These are phyloP conservation scores for Wallacemonas collosoma DNA, from an alignment of 208 protist species.

Conservation along the genomic window DNA sequence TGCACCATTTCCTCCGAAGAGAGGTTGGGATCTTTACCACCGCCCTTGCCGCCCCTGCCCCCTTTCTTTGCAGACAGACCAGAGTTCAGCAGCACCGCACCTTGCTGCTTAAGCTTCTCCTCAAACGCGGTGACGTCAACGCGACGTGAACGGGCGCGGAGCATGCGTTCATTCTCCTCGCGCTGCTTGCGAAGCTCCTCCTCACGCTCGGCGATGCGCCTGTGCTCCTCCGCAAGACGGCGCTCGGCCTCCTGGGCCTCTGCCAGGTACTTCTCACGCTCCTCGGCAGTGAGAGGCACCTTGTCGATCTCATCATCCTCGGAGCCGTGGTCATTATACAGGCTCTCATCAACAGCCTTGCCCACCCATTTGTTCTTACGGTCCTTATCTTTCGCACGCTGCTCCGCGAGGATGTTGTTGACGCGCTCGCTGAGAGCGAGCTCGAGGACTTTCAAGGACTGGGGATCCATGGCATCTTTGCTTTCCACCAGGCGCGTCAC, in stretches of 20 bases:
- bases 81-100: constrained; percentile 67
- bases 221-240: constrained; percentile 48
- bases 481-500: constrained; percentile 40
- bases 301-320: constrained; percentile 44
- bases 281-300: constrained; percentile 35
- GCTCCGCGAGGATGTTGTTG: constrained; percentile 59
- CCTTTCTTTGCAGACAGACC: constrained; percentile 41
- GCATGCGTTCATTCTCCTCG: constrained; percentile 58
- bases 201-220: constrained; percentile 41
- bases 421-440: constrained; percentile 46
- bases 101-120: constrained; percentile 52
- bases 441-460: constrained; percentile 48
- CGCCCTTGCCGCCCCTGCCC: constrained; percentile 33
- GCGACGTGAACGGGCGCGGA: constrained; percentile 51
- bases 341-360: constrained; percentile 26
- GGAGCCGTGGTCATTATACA: constrained; percentile 41
- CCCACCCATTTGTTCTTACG: constrained; percentile 46
- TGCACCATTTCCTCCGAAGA: constrained; percentile 48
- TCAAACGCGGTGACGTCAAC: constrained; percentile 65
- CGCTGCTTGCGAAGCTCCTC: constrained; percentile 58
- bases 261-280: constrained; percentile 27
- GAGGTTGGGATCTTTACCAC: constrained; percentile 40
- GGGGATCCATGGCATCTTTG: constrained; percentile 37
- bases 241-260: constrained; percentile 40
- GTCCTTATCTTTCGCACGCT: constrained; percentile 65